Evolutionary conservation across 805 yeast genomes (phyloP), one percentile per base, ranked within the genome.

Genomic region (Barnettozyma salicaria): DNA sequence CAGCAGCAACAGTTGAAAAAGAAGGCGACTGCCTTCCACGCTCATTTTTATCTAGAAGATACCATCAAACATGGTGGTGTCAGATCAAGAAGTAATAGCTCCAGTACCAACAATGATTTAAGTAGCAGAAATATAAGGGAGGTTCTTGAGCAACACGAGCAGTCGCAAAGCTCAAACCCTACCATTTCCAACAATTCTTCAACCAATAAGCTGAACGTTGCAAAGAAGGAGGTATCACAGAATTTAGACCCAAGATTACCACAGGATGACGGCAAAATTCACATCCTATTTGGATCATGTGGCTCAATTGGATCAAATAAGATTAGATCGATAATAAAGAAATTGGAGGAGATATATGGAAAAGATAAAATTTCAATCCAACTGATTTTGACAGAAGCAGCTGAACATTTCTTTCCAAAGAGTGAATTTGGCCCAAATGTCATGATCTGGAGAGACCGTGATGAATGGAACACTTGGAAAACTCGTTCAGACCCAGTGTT

Each of bases 391-490:
- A 90, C 97, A 5, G 72, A 77, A 42, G 75, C 94, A 1, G 95
- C 97, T 0, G 87, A 81, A 43, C 89, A 84, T 55, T 90, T 94
- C 42, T 72, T 65, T 26, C 63, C 60, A 60, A 76, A 63, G 60
- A 75, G 54, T 59, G 78, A 70, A 52, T 59, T 65, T 22, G 44
- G 44, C 17, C 70, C 80, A 13, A 80, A 80, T 49, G 86, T 88
- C 18, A 80, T 79, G 43, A 76, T 89, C 13, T 90, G 97, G 97
- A 72, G 89, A 53, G 97, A 92, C 55, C 72, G 74, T 41, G 98
- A 92, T 57, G 97, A 90, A 61, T 90, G 98, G 98, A 65, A 65
- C 23, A 76, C 80, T n/a, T 90, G 97, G 82, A 78, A 79, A 49
- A 61, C 68, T 30, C 70, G 94, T 43, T 68, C 79, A 38, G 97